phyloP scores from a whole-genome alignment of 176 grass and related monocot species.

The Oryza meyeriana region DNA sequence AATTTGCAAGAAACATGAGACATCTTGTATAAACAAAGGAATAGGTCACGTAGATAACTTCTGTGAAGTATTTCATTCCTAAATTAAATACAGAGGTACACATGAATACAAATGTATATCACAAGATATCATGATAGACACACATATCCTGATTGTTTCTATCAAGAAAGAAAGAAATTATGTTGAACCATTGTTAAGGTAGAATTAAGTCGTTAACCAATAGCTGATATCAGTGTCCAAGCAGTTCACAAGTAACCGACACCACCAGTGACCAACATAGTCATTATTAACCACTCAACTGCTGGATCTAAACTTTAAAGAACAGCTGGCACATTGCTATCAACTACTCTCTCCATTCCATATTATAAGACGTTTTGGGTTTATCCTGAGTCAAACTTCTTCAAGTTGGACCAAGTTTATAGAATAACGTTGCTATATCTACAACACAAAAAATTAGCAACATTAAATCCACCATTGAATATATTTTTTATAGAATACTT shows the following conservation, averaged over 20 bases:
- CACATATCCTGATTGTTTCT: background rate
- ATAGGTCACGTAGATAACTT: background rate
- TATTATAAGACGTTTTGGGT: too few species aligned
- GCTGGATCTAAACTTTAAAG: background rate
- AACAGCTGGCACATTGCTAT: background rate
- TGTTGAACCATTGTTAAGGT: background rate
- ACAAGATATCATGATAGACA: background rate
- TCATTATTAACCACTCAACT: background rate
- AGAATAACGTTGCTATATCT: too few species aligned
- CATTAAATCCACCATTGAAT: too few species aligned
- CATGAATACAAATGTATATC: background rate
- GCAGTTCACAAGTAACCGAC: background rate
- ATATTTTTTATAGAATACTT: too few species aligned
- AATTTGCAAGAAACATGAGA: conserved; percentile 4
- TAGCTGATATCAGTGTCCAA: background rate
- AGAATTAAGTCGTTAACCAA: background rate
- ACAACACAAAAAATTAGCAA: too few species aligned
- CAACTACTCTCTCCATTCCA: too few species aligned
- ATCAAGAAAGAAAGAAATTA: background rate
- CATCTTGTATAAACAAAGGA: conserved; percentile 4
- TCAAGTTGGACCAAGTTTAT: too few species aligned
- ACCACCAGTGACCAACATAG: background rate
- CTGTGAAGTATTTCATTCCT: conserved; percentile 2
- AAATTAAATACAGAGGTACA: background rate
- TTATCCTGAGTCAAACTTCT: too few species aligned